phyloP scores from a whole-genome alignment of 139 green algal genomes.

The Picochlorum sp. region DNA sequence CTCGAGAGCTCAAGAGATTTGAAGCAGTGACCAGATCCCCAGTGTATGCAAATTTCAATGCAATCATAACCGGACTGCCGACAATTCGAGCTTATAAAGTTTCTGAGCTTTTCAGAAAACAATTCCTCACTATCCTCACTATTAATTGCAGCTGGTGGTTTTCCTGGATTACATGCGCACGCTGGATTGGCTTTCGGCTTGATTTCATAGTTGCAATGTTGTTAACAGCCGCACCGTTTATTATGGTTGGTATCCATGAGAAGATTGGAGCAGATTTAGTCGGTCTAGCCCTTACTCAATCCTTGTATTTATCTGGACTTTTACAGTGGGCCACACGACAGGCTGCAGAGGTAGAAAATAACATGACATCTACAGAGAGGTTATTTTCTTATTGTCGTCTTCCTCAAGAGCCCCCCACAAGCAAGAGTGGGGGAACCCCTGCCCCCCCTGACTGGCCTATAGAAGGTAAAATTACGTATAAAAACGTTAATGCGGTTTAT shows the following conservation, averaged over 20 bases:
- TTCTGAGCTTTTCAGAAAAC: slow-evolving; percentile 31
- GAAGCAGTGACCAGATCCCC: slow-evolving; percentile 72
- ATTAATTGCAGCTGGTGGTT: slow-evolving; percentile 56
- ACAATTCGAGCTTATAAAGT: slow-evolving; percentile 85
- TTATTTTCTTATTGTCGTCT: slow-evolving; percentile 63
- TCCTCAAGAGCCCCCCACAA: slow-evolving; percentile 38
- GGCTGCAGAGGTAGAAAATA: slow-evolving; percentile 61
- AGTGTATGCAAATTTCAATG: slow-evolving; percentile 75
- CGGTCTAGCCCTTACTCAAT: slow-evolving; percentile 57
- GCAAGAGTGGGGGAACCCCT: slow-evolving; percentile 13
- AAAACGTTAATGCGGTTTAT: slow-evolving; percentile 52
- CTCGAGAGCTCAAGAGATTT: slow-evolving; percentile 86
- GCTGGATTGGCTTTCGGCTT: slow-evolving; percentile 67
- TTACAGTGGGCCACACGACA: slow-evolving; percentile 38
- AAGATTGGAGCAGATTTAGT: slow-evolving; percentile 33
- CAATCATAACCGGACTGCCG: slow-evolving; percentile 72
- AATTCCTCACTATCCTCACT: slow-evolving; percentile 39
- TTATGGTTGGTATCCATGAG: slow-evolving; percentile 49
- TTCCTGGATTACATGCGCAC: slow-evolving; percentile 33
- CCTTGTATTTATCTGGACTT: slow-evolving; percentile 55
- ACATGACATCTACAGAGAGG: slow-evolving; percentile 75
- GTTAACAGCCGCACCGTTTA: slow-evolving; percentile 39
- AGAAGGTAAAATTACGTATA: slow-evolving; percentile 33
- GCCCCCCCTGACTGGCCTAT: slow-evolving; percentile 51
- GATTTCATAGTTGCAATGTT: slow-evolving; percentile 52